Base-by-base conservation (phyloP, 2,329 filamentous ascomycete species). In the Nigrospora sphaerica region DNA sequence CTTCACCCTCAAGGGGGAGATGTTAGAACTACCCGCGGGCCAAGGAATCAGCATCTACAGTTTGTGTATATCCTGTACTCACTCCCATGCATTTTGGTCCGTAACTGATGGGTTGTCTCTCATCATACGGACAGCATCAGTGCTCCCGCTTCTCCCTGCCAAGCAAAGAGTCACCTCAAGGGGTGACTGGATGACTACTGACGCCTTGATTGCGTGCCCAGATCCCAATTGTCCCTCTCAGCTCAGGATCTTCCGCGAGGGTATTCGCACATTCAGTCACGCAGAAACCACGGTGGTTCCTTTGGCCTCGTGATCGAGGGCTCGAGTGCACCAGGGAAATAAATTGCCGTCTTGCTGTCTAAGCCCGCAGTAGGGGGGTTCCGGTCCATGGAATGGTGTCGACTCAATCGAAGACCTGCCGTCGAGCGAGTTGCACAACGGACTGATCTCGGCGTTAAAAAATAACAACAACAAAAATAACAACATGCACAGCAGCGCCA, bases 41-140 rank as follows among this genome's bases (percentile, higher is more conserved):
- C 71, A 75, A 46, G 72, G 72, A 0, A 70, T 75, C 28, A 73
- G 70, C 49, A 72, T 75, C 23, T 75, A 75, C 54, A 72, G 67
- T 48, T 56, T 74, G 4, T 55, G 71, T 73, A 56, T 42, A 60
- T 53, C 6, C 12, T 9, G 11, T 34, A 12, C 12, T 23, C n/a
- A 14, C 14, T 7, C n/a, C 6, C 13, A 12, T 33, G 18, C n/a
- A 6, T 34, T 23, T 19, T n/a, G 16, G 37, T n/a, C 4, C 16
- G 10, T 33, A 11, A 10, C 14, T 48, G 16, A 9, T 12, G 19
- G n/a, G 5, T 28, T 9, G 12, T 36, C 2, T 32, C 36, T 9
- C 35, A 7, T 38, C 34, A 28, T 12, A 23, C 19, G 19, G 18
- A 32, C 23, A 71, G 68, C 64, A 12, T 55, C 64, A 1, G 65